These are phyloP conservation scores for Kondoa malvinella DNA, from an alignment of 768 basidiomycete species.

Conservation along the genomic window DNA sequence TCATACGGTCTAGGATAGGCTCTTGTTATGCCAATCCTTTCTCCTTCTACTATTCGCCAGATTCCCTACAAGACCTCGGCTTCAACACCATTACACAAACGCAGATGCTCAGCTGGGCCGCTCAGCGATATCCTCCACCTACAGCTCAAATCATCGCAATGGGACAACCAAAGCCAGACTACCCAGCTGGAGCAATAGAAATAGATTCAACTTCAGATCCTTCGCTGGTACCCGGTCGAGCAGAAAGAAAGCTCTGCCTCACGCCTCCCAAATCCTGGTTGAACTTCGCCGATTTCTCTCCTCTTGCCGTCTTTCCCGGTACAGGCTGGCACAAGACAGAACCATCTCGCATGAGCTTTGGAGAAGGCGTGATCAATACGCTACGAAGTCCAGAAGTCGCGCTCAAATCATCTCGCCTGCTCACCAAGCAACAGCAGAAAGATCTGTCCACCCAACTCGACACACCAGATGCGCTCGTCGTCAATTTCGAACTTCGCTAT, in stretches of 20 bases:
- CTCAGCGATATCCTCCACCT: conserved; percentile 28
- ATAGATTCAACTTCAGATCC: conserved; percentile 25
- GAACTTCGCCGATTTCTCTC: conserved; percentile 24
- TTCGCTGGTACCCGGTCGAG: conserved; percentile 20
- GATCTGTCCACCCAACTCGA: background rate
- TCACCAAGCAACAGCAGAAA: background rate
- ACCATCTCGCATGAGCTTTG: conserved; percentile 19
- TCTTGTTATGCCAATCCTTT: conserved; percentile 41
- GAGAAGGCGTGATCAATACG: conserved; percentile 26
- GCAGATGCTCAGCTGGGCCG: conserved; percentile 35
- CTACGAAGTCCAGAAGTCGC: conserved; percentile 21
- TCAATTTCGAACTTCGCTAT: conserved; percentile 43
- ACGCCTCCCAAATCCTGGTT: conserved; percentile 21
- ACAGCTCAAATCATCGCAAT: conserved; percentile 35
- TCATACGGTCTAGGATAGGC: conserved; percentile 43
- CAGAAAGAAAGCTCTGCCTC: conserved; percentile 27
- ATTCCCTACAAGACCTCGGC: conserved; percentile 29
- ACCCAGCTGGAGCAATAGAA: conserved; percentile 23
- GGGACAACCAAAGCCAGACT: conserved; percentile 22
- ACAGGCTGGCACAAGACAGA: conserved; percentile 23
- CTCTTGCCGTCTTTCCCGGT: conserved; percentile 24
- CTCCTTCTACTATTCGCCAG: conserved; percentile 37
- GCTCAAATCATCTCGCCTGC: conserved; percentile 16
- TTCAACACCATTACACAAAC: conserved; percentile 32
- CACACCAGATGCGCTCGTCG: conserved; percentile 37